Base-by-base conservation (phyloP, 306 rosid genomes). In the barrel medic (Medicago truncatula) region DNA sequence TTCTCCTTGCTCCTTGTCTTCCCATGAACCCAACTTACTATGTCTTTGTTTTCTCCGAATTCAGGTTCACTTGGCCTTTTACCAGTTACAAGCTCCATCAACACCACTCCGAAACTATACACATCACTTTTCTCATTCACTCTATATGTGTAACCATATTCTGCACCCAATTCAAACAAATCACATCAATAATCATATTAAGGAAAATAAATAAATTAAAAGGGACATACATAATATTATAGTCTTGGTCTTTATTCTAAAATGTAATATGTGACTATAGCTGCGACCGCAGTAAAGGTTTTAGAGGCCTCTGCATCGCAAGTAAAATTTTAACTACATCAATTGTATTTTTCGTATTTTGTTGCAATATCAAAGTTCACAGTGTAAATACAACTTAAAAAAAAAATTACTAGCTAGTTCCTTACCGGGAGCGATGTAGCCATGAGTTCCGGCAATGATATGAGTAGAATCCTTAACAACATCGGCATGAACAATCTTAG, bases 341-440 rank as follows among this genome's bases (percentile, higher is more conserved):
- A 4, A 2, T 44, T 44, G 6, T 44, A 44, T 46, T 46, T 46
- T 46, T 43, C 5, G 50, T 43, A 43, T 43, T 43, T 11, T 43
- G 50, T 14, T 44, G 6, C n/a, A 46, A 46, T 46, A 46, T 46
- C 52, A 46, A 46, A 46, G n/a, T 46, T 13, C 5, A 2, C 2
- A 13, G 2, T 46, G 52, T 13, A 46, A 46, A 1, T 12, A 16
- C 2, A 13, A 46, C 52, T 4, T 46, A 13, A 12, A 23, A 13
- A 12, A 23, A 46, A 46, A 46, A 46, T 46, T 0, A 46, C 7
- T 52, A 7, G 53, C 9, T 28, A 34, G 23, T 8, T 36, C n/a
- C 96, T 68, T 28, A 94, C 99, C 99, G 0, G 99, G 99, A 36
- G 99, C 99, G 15, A 96, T 96, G 76, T 96, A 96, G 4, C 99